A percentile compares a stretch with the other conserved stretches of the same genome.
phyloP scores from a whole-genome alignment of 208 protist species.

The Eutreptiella sp. region DNA sequence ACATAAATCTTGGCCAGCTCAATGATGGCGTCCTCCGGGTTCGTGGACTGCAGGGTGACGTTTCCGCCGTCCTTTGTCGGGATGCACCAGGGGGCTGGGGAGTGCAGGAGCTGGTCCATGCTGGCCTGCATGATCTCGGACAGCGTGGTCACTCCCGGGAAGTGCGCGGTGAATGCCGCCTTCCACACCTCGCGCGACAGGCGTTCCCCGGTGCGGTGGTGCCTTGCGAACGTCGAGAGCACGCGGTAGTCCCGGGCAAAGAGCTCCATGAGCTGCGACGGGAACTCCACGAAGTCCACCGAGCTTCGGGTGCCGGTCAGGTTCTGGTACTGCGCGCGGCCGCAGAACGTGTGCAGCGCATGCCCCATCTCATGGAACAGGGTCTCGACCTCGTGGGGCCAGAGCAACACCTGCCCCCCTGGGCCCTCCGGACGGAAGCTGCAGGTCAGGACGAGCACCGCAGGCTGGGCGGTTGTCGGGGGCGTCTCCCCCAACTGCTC shows the following conservation, averaged over 20 bases:
- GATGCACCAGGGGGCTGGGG: constrained; percentile 65
- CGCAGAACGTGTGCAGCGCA: constrained; percentile 84
- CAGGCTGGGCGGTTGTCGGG: constrained; percentile 66
- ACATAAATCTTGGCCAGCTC: constrained; percentile 69
- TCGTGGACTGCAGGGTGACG: constrained; percentile 62
- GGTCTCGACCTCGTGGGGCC: constrained; percentile 74
- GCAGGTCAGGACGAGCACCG: constrained; percentile 76
- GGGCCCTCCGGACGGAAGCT: constrained; percentile 70
- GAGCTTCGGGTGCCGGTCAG: constrained; percentile 75
- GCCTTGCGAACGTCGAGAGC: constrained; percentile 72
- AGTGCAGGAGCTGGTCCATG: constrained; percentile 75
- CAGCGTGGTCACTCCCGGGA: constrained; percentile 71
- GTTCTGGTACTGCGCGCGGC: constrained; percentile 80
- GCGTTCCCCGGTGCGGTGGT: constrained; percentile 69
- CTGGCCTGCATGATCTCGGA: constrained; percentile 74
- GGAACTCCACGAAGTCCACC: constrained; percentile 87
- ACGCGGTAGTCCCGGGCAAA: constrained; percentile 79
- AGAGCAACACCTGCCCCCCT: constrained; percentile 67
- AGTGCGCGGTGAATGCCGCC: constrained; percentile 64
- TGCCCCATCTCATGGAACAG: constrained; percentile 89
- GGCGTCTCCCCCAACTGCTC: constrained; percentile 57
- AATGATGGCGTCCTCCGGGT: constrained; percentile 58
- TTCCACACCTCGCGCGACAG: constrained; percentile 78
- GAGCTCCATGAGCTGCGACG: constrained; percentile 85
- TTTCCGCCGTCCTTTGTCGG: constrained; percentile 60